Base-by-base conservation (phyloP, 768 basidiomycete species). In the Leucocoprinus birnbaumii region DNA sequence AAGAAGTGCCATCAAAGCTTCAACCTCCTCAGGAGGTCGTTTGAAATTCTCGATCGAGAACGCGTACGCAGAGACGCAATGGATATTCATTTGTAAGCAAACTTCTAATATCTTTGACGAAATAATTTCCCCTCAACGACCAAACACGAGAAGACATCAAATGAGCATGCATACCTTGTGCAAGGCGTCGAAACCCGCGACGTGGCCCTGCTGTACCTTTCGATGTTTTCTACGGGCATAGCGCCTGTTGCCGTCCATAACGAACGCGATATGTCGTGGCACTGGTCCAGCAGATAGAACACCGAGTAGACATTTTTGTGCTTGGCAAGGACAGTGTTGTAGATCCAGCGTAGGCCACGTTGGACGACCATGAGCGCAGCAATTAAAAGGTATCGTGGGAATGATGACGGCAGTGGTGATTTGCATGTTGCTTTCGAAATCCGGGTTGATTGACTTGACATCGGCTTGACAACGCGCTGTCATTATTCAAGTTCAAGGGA, bases 21-120 rank as follows among this genome's bases (percentile, higher is more conserved):
- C 83, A 1, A 99, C 93, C 67, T 99, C 97, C 3, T 87, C 86
- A 51, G 81, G 74, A 0, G 88, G 80, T 19, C 97, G 82, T 58
- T 91, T 91, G 73, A 98, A 98, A 72, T 98, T 99, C 63, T 98
- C 96, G 57, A 98, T 94, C 1, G 94, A 83, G 70, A 99, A 99
- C n/a, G 94, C 93, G 63, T 96, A 99, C n/a, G 88, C 91, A 2
- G 92, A 87, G 22, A 98, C 94, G 57, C 89, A 93, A 56, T 74
- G 79, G 46, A 99, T 79, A 11, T 84, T 73, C n/a, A 99, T 78
- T 1, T 80, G 75, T 19, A 96, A 73, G 62, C 95, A 95, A 25
- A 94, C 77, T 67, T 94, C 91, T 16, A 98, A 73, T 53, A 92
- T 78, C 95, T 98, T 59, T 11, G 31, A 9, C 22, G 25, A 11